Evolutionary conservation across 2,329 filamentous ascomycete genomes (phyloP).

Genomic region (Epichloe scottii): DNA sequence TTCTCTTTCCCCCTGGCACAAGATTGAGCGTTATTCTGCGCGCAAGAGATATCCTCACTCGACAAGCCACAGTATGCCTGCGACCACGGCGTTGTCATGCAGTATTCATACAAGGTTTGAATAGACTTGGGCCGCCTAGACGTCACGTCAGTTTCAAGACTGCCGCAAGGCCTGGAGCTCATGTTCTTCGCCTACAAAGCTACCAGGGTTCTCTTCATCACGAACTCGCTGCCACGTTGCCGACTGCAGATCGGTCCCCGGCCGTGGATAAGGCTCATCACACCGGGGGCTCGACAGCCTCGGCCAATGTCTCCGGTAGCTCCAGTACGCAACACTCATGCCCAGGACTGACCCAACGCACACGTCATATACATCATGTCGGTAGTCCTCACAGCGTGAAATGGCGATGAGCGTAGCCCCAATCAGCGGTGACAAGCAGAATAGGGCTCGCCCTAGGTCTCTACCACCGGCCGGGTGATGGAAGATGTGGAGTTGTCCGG

Average conservation of each 20-base stretch:
- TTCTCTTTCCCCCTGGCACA: background rate
- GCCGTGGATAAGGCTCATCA: conserved; percentile 43
- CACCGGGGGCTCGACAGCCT: conserved; percentile 37
- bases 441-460: conserved; percentile 42
- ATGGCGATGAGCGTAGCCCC: conserved; percentile 57
- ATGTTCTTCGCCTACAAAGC: conserved; percentile 22
- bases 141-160: background rate
- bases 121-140: background rate
- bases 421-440: conserved; percentile 46
- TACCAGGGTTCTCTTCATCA: conserved; percentile 40
- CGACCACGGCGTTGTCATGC: background rate
- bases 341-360: conserved; percentile 48
- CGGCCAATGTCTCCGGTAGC: conserved; percentile 53
- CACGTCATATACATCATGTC: conserved; percentile 61
- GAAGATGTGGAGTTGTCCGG: conserved; percentile 52
- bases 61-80: background rate
- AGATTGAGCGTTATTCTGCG: background rate
- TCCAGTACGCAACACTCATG: conserved; percentile 49
- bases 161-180: conserved; percentile 10
- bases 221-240: conserved; percentile 31
- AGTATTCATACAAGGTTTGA: background rate
- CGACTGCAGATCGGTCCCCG: conserved; percentile 22
- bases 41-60: background rate
- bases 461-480: conserved; percentile 29
- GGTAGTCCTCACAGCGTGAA: conserved; percentile 56